Percentiles rank a stretch among this genome's conserved stretches.
phyloP scores from a whole-genome alignment of 2,329 filamentous ascomycete genomes.

The Neonectria sp. region DNA sequence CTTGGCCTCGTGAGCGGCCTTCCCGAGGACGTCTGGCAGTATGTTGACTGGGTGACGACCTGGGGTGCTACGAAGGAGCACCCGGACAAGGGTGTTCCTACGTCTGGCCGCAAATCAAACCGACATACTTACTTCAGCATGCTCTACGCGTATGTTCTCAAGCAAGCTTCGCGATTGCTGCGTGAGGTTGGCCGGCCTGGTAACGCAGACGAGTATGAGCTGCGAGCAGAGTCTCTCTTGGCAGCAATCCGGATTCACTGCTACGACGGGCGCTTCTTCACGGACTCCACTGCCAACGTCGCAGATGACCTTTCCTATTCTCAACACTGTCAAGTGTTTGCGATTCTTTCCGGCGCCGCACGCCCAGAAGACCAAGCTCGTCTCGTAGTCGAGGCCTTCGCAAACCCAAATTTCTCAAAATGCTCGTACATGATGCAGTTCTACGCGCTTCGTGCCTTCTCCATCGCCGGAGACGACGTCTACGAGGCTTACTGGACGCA shows the following conservation, averaged over 20 bases:
- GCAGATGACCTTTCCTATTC: conserved; percentile 48
- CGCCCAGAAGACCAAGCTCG: conserved; percentile 14
- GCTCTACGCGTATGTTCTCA: conserved; percentile 57
- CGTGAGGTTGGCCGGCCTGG: conserved; percentile 52
- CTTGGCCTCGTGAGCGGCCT: conserved; percentile 34
- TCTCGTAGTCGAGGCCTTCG: conserved; percentile 20
- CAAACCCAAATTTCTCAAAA: conserved; percentile 22
- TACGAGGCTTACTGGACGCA: conserved; percentile 30
- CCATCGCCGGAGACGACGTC: conserved; percentile 20
- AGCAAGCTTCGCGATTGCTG: conserved; percentile 51
- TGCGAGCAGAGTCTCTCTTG: conserved; percentile 43
- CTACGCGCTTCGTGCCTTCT: conserved; percentile 29
- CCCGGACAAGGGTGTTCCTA: conserved; percentile 53
- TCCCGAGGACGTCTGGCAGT: conserved; percentile 52
- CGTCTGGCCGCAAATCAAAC: conserved; percentile 53
- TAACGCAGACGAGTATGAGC: conserved; percentile 49
- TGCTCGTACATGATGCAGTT: conserved; percentile 35
- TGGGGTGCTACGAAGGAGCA: conserved; percentile 33
- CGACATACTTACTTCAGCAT: conserved; percentile 44
- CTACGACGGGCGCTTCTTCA: conserved; percentile 53
- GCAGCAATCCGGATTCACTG: conserved; percentile 50
- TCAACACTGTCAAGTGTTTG: conserved; percentile 56
- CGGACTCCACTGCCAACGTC: conserved; percentile 51
- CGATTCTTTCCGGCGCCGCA: conserved; percentile 51
- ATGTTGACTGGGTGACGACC: conserved; percentile 53